Percentiles rank a stretch among this genome's conserved stretches.
Conservation (phyloP, 2,329 filamentous ascomycete species). For the Talaromyces rugulosus region DNA sequence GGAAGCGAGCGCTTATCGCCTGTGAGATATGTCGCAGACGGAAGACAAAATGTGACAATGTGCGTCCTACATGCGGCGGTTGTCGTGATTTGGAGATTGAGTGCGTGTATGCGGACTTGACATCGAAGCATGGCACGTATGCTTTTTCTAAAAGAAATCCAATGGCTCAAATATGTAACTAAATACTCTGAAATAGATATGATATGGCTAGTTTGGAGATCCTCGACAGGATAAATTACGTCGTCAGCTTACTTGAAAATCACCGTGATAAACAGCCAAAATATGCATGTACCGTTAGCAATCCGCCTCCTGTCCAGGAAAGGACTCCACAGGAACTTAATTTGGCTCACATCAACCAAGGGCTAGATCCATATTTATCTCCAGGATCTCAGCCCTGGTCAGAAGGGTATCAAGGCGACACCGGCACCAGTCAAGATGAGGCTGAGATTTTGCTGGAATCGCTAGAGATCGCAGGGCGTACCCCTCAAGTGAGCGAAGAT, state of each 20-base stretch:
- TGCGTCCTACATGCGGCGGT: background rate
- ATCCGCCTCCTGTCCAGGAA: background rate
- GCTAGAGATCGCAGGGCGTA: background rate
- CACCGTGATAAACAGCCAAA: background rate
- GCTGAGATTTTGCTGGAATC: background rate
- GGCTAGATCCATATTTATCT: background rate
- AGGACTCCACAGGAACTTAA: background rate
- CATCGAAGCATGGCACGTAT: background rate
- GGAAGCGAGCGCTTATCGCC: background rate
- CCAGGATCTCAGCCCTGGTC: background rate
- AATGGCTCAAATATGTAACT: background rate
- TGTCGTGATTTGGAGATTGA: background rate
- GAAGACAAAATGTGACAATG: conserved; percentile 7
- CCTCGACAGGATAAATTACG: conserved; percentile 3
- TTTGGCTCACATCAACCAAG: background rate
- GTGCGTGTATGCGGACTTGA: background rate
- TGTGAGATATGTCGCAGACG: conserved; percentile 4
- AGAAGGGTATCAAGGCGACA: background rate
- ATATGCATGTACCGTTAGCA: background rate
- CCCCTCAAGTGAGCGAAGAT: background rate
- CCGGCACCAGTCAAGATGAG: background rate
- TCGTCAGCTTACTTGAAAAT: background rate
- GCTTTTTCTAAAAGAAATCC: background rate
- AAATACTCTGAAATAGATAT: background rate
- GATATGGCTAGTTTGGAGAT: conserved; percentile 1